phyloP scores from a whole-genome alignment of 768 basidiomycete species.

The Strobilomyces confusus region DNA sequence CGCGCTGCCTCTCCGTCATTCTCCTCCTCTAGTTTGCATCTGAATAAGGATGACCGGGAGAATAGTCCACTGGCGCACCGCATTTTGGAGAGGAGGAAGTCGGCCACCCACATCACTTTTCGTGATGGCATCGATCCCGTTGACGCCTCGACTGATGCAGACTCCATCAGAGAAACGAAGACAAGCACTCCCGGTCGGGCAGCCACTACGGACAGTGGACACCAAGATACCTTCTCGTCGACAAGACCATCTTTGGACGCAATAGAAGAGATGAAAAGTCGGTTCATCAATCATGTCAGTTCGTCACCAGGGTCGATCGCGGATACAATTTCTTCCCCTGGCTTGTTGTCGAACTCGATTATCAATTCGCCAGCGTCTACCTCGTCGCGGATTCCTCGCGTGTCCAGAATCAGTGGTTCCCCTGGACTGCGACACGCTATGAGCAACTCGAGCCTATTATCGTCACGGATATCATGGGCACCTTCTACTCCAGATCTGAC shows the following conservation, averaged over 20 bases:
- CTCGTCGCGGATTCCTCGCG: constrained; percentile 30
- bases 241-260: constrained; percentile 43
- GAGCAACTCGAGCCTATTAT: constrained; percentile 28
- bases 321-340: constrained; percentile 15
- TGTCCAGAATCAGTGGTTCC: constrained; percentile 21
- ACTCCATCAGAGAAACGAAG: constrained; percentile 11
- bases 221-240: constrained; percentile 10
- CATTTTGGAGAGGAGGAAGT: constrained; percentile 18
- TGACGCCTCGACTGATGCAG: constrained; percentile 1
- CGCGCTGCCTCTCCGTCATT: constrained; percentile 27
- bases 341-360: constrained; percentile 9
- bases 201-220: constrained; percentile 9
- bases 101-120: constrained; percentile 8
- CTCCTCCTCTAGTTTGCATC: constrained; percentile 20
- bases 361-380: constrained; percentile 8
- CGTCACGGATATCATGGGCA: constrained; percentile 29
- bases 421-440: constrained; percentile 25
- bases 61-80: constrained; percentile 30
- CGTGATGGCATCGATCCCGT: neutral
- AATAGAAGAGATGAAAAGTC: constrained; percentile 60
- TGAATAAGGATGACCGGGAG: constrained; percentile 17
- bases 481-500: constrained; percentile 60
- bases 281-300: constrained; percentile 40
- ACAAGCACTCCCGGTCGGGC: constrained; percentile 8
- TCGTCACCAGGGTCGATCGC: constrained; percentile 24